Evolutionary conservation across 768 basidiomycete genomes (phyloP).

Genomic region (Leucogyrophana mollusca): DNA sequence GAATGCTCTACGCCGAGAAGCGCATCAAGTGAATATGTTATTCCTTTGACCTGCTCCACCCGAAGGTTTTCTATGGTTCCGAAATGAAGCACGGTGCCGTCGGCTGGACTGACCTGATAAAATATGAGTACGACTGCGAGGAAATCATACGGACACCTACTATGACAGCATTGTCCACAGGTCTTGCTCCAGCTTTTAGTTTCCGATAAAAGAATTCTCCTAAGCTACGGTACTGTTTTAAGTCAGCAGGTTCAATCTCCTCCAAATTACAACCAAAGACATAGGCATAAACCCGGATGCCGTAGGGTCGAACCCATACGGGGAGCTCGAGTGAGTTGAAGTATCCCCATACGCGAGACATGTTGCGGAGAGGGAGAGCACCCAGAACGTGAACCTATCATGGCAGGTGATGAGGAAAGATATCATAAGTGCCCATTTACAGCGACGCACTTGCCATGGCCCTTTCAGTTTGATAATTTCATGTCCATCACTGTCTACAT

Average conservation of each 20-base stretch:
- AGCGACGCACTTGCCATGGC: conserved; percentile 80
- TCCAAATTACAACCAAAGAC: conserved; percentile 94
- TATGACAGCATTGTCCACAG: conserved; percentile 72
- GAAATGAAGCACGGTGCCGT: conserved; percentile 90
- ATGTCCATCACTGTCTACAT: conserved; percentile 80
- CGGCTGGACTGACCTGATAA: conserved; percentile 85
- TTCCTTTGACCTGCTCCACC: conserved; percentile 97
- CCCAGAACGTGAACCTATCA: conserved; percentile 91
- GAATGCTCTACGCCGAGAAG: conserved; percentile 73
- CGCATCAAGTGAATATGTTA: conserved; percentile 94
- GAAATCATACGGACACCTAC: conserved; percentile 38
- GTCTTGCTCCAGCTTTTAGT: conserved; percentile 78
- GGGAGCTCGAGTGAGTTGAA: conserved; percentile 92
- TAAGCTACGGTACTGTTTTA: conserved; percentile 79
- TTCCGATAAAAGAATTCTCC: conserved; percentile 95
- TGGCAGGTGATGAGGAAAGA: conserved; percentile 4
- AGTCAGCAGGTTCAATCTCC: conserved; percentile 79
- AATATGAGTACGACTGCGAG: neutral
- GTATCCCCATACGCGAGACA: conserved; percentile 98
- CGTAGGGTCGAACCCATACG: conserved; percentile 91
- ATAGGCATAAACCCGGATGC: conserved; percentile 80
- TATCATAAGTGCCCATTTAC: neutral
- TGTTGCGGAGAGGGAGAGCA: conserved; percentile 88
- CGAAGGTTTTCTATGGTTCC: conserved; percentile 76
- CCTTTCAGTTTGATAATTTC: conserved; percentile 82